Conservation (phyloP, 176 grass and related monocot species). For the Echinochloa phyllopogon region DNA sequence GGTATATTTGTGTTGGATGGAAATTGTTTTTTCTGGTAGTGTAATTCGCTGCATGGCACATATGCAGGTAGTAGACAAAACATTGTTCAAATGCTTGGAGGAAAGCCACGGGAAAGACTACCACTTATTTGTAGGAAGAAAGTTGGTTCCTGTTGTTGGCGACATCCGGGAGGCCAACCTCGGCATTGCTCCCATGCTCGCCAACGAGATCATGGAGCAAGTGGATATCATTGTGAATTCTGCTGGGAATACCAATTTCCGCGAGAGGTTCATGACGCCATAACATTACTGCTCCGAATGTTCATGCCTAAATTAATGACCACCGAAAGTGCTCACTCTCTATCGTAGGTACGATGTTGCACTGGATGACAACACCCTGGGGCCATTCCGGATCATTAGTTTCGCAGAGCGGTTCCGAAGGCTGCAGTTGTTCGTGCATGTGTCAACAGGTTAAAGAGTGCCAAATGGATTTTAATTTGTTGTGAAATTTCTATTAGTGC, state of each 20-base stretch:
- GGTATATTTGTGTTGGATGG: too few species aligned
- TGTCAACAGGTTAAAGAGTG: conserved; percentile 67
- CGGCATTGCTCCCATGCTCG: conserved; percentile 65
- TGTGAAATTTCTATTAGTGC: too few species aligned
- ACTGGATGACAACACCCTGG: conserved; percentile 76
- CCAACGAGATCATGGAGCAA: conserved; percentile 53
- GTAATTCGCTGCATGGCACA: too few species aligned
- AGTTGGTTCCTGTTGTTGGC: conserved; percentile 74
- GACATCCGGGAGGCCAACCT: conserved; percentile 66
- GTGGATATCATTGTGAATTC: conserved; percentile 81
- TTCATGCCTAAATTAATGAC: neutral
- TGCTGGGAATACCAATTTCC: conserved; percentile 78
- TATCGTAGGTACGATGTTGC: conserved; percentile 78
- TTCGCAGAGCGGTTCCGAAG: conserved; percentile 62
- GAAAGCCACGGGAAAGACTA: conserved; percentile 72
- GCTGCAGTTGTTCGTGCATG: conserved; percentile 78
- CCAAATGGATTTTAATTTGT: too few species aligned
- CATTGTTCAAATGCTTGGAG: conserved; percentile 65
- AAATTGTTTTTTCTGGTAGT: too few species aligned
- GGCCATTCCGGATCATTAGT: conserved; percentile 72
- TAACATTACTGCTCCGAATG: neutral
- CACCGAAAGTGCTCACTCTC: neutral
- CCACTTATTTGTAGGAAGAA: conserved; percentile 54
- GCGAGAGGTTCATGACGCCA: conserved; percentile 66
- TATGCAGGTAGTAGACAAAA: conserved; percentile 70